Conservation (phyloP, 352 stramenopile genomes). For the Aphanomyces invadans region DNA sequence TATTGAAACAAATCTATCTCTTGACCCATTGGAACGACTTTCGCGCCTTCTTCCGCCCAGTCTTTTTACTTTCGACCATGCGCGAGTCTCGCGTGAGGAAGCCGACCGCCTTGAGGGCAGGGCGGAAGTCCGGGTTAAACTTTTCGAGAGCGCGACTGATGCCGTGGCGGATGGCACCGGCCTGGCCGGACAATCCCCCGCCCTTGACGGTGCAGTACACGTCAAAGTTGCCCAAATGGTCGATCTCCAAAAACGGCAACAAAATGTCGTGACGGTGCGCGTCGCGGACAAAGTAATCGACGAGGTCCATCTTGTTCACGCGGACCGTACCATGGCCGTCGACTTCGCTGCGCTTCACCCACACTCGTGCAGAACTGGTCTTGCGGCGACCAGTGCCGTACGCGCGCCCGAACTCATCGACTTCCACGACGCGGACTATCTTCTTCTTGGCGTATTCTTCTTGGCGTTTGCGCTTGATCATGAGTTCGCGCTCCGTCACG, state of each 20-base stretch:
- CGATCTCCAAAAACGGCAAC: slow-evolving; percentile 59
- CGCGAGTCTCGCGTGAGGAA: slow-evolving; percentile 92
- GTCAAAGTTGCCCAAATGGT: slow-evolving; percentile 82
- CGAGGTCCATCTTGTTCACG: slow-evolving; percentile 92
- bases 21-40: slow-evolving; percentile 98
- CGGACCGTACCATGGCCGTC: slow-evolving; percentile 82
- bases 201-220: slow-evolving; percentile 88
- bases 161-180: slow-evolving; percentile 89
- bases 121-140: slow-evolving; percentile 89
- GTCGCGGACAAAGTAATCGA: slow-evolving; percentile 90
- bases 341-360: slow-evolving; percentile 76
- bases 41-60: slow-evolving; percentile 91
- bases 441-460: slow-evolving; percentile 76
- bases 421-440: slow-evolving; percentile 52
- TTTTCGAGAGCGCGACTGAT: slow-evolving; percentile 89
- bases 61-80: slow-evolving; percentile 96
- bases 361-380: slow-evolving; percentile 89
- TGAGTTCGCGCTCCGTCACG: slow-evolving; percentile 32
- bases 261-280: slow-evolving; percentile 86
- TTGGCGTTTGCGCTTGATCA: slow-evolving; percentile 57
- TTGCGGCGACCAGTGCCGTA: slow-evolving; percentile 92
- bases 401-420: slow-evolving; percentile 69
- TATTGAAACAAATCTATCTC: slow-evolving; percentile 65
- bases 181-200: slow-evolving; percentile 90
- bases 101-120: slow-evolving; percentile 88